Evolutionary conservation across 805 yeast genomes (phyloP), one percentile per base, ranked within the genome.

Genomic region (Lipomyces kockii): DNA sequence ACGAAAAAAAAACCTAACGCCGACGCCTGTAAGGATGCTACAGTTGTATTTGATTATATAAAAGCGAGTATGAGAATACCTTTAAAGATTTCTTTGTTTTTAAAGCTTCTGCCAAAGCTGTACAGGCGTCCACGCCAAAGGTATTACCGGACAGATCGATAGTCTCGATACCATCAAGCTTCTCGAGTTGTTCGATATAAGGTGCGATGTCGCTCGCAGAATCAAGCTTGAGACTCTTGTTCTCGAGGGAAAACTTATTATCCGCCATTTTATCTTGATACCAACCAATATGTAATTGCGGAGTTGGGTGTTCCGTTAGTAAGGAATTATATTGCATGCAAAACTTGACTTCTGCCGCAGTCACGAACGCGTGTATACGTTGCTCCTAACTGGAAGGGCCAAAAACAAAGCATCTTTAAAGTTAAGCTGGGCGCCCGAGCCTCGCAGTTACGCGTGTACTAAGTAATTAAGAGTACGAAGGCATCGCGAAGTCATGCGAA

Each of bases 141-240:
- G 99, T 93, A 81, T 94, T 95, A 71, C 99, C 99, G 7, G 93
- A 88, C 65, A 95, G 83, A 78, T 92, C 96, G 55, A 93, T 82
- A 73, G 85, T 87, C 51, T 83, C 85, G 82, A 81, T 66, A 66
- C 77, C 65, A 7, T 60, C 68, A 46, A 67, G 53, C 52, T 63
- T 68, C 49, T 74, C 75, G 65, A 95, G 81, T 70, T 87, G 89
- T 14, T 84, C 84, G 27, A 90, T 77, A 74, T 86, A 84, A n/a
- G 90, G 89, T 74, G 85, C 83, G 68, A 93, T 89, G 74, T 93
- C 97, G 17, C 82, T 86, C 20, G 82, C 84, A 1, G 90, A 73
- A 76, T 93, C 89, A 69, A 93, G 85, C 78, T 92, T 94, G 32
- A 66, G 67, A 7, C 66, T 56, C 55, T 63, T 57, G 46, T 49